These are phyloP conservation scores for Pythium oligandrum DNA, from an alignment of 352 stramenopile species.

Conservation along the genomic window DNA sequence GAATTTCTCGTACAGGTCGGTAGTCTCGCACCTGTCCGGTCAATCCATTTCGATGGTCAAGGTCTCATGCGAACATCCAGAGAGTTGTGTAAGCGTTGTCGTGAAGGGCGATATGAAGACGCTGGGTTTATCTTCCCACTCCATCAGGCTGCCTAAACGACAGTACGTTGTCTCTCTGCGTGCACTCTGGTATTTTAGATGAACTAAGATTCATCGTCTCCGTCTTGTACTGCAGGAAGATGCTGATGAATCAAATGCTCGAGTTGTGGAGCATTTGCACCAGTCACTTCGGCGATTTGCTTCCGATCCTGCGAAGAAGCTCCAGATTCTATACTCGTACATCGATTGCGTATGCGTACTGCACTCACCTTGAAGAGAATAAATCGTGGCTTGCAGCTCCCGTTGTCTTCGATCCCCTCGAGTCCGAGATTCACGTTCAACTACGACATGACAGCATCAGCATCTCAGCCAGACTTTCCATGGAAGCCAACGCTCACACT, in stretches of 20 bases:
- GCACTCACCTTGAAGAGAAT: slow-evolving; percentile 45
- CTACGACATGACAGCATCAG: slow-evolving; percentile 11
- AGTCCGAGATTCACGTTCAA: slow-evolving; percentile 42
- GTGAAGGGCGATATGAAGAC: slow-evolving; percentile 50
- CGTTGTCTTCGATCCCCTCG: slow-evolving; percentile 48
- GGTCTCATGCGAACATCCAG: slow-evolving; percentile 8
- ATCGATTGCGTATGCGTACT: neutral
- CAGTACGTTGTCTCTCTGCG: neutral
- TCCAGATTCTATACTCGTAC: too few species aligned
- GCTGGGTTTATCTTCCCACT: slow-evolving; percentile 46
- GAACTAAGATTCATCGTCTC: neutral
- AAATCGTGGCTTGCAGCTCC: slow-evolving; percentile 63
- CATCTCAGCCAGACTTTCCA: too few species aligned
- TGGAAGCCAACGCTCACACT: slow-evolving; percentile 22
- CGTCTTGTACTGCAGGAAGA: slow-evolving; percentile 19
- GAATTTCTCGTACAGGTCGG: slow-evolving; percentile 69
- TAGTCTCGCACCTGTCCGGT: too few species aligned
- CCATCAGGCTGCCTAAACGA: too few species aligned
- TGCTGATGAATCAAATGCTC: slow-evolving; percentile 62
- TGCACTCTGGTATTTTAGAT: too few species aligned
- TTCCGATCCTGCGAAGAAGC: slow-evolving; percentile 38
- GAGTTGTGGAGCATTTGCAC: slow-evolving; percentile 55
- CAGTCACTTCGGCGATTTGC: slow-evolving; percentile 46
- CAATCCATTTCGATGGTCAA: too few species aligned
- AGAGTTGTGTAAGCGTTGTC: slow-evolving; percentile 60